Evolutionary conservation across 148 eudicot genomes (phyloP).

Genomic region (Rhododendron ferrugineum): DNA sequence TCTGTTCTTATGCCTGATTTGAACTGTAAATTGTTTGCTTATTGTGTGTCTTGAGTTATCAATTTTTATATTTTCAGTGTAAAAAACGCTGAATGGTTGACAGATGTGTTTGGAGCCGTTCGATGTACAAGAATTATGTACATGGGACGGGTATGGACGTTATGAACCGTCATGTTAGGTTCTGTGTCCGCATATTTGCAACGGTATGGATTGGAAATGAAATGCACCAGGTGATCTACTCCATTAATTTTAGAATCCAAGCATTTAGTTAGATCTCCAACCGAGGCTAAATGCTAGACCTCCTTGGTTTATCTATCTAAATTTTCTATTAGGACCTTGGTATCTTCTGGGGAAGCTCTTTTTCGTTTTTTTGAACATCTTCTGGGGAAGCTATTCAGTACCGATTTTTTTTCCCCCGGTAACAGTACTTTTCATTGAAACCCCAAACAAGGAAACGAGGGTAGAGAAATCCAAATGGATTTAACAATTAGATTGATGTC

Average conservation of each 20-base stretch:
- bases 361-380: background rate
- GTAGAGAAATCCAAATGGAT: background rate
- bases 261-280: background rate
- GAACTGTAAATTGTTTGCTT: background rate
- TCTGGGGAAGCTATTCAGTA: background rate
- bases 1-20: background rate
- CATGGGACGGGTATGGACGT: background rate
- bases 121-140: background rate
- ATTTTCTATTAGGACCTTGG: background rate
- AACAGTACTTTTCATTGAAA: too few relatives aligned
- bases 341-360: background rate
- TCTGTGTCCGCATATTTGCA: background rate
- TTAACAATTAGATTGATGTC: background rate
- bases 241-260: background rate
- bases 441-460: background rate
- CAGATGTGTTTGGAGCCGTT: background rate
- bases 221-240: background rate
- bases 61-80: background rate
- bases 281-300: background rate
- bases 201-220: background rate
- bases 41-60: background rate
- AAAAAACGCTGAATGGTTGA: background rate
- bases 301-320: slow-evolving; percentile 3
- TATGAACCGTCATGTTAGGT: background rate
- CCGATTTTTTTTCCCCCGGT: background rate